Evolutionary conservation across 1,284 basidiomycete genomes (phyloP).

Genomic region (Veloboletus limbatus): DNA sequence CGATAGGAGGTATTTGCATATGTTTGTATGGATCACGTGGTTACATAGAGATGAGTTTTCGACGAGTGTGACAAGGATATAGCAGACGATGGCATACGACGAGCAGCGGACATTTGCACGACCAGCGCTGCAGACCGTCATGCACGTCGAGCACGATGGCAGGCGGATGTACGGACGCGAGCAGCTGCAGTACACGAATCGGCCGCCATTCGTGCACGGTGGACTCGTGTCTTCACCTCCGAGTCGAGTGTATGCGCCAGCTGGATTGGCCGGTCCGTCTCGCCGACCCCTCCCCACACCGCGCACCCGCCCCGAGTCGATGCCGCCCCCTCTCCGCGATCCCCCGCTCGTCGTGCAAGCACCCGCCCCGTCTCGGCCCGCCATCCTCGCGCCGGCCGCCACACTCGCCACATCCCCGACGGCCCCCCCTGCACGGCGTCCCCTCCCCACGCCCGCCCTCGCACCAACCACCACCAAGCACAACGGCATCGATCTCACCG

Average conservation of each 20-base stretch:
- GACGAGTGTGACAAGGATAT: too few species aligned
- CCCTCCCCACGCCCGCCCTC: slow-evolving; percentile 26
- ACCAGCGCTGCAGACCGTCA: slow-evolving; percentile 5
- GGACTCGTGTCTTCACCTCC: slow-evolving; percentile 6
- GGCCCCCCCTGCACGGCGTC: slow-evolving; percentile 19
- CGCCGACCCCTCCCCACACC: slow-evolving; percentile 32
- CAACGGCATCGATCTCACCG: slow-evolving; percentile 23
- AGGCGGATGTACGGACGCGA: slow-evolving; percentile 7
- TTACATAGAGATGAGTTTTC: slow-evolving; percentile 5
- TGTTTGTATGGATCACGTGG: slow-evolving; percentile 24
- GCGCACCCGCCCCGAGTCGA: slow-evolving; percentile 32
- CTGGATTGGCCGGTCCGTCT: slow-evolving; percentile 16
- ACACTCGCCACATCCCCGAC: slow-evolving; percentile 21
- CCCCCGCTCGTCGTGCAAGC: slow-evolving; percentile 30
- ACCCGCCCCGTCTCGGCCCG: slow-evolving; percentile 32
- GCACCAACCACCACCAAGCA: slow-evolving; percentile 20
- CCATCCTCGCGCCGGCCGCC: slow-evolving; percentile 24
- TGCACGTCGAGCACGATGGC: slow-evolving; percentile 12
- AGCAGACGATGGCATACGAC: slow-evolving; percentile 23
- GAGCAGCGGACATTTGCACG: slow-evolving; percentile 17
- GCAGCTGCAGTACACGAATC: slow-evolving; percentile 22
- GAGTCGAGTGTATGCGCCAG: slow-evolving; percentile 6
- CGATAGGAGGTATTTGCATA: slow-evolving; percentile 24
- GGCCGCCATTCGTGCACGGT: too few species aligned
- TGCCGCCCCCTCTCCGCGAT: slow-evolving; percentile 24